A percentile compares a stretch with the other conserved stretches of the same genome.
Evolutionary conservation across 495 filamentous ascomycete genomes (phyloP).

Genomic region (Aspergillus panamensis): DNA sequence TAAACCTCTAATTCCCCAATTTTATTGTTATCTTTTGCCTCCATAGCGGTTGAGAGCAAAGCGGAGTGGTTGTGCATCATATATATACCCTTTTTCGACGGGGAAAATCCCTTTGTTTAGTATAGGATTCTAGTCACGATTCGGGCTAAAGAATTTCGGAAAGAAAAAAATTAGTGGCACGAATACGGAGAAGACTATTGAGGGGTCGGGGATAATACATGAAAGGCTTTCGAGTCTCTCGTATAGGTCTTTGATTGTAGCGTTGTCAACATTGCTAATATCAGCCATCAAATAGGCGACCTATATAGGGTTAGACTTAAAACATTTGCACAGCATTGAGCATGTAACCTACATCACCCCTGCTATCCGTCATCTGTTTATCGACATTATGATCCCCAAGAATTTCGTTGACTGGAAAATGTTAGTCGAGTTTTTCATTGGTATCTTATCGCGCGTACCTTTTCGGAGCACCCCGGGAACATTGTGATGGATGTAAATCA

Average conservation of each 20-base stretch:
- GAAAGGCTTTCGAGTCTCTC: conserved; percentile 75
- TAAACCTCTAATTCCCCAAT: background rate
- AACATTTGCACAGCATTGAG: background rate
- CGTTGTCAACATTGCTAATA: conserved; percentile 76
- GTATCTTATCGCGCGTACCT: conserved; percentile 43
- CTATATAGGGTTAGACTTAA: conserved; percentile 34
- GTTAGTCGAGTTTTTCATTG: background rate
- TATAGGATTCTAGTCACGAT: conserved; percentile 89
- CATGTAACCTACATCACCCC: conserved; percentile 66
- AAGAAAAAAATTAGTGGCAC: conserved; percentile 10
- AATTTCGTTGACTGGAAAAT: conserved; percentile 74
- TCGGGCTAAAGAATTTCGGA: conserved; percentile 49
- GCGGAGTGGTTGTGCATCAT: background rate
- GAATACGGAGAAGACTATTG: background rate
- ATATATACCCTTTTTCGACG: background rate
- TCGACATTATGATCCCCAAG: conserved; percentile 95
- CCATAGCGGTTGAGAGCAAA: background rate
- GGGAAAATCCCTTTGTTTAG: conserved; percentile 34
- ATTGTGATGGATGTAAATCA: conserved; percentile 95
- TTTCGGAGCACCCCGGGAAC: conserved; percentile 89
- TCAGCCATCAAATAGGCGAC: conserved; percentile 98
- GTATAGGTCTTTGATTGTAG: conserved; percentile 80
- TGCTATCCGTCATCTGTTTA: conserved; percentile 94
- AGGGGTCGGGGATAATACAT: conserved; percentile 51
- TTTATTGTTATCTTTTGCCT: background rate